Evolutionary conservation across 2,329 filamentous ascomycete genomes (phyloP).

Genomic region (Phialocephala sp.): DNA sequence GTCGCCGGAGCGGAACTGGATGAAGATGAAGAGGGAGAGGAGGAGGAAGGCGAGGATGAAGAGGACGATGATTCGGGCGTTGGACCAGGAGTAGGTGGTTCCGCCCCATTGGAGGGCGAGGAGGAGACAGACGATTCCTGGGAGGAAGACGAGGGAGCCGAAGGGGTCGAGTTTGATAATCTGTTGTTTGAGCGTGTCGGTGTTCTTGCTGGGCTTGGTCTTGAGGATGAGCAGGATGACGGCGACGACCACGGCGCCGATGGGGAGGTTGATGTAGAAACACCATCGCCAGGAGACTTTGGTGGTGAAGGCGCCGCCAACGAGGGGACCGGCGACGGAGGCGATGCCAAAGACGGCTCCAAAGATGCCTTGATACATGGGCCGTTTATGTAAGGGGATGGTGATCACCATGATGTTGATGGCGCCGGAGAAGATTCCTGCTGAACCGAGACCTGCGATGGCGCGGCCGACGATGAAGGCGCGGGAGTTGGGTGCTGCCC

Average conservation of each 20-base stretch:
- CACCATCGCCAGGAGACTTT: conserved; percentile 44
- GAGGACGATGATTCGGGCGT: conserved; percentile 44
- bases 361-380: conserved; percentile 40
- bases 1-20: conserved; percentile 47
- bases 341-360: conserved; percentile 42
- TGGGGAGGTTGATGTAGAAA: conserved; percentile 49
- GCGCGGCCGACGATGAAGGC: conserved; percentile 46
- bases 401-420: conserved; percentile 40
- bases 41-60: conserved; percentile 43
- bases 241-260: conserved; percentile 29
- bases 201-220: conserved; percentile 25
- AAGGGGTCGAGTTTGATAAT: conserved; percentile 45
- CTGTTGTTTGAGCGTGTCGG: conserved; percentile 46
- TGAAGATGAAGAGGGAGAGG: conserved; percentile 35
- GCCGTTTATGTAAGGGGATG: conserved; percentile 39
- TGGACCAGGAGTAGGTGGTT: conserved; percentile 41
- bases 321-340: conserved; percentile 29
- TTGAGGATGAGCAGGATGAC: conserved; percentile 32
- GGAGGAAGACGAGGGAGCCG: conserved; percentile 44
- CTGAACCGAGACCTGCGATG: conserved; percentile 36
- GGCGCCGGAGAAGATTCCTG: conserved; percentile 42
- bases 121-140: conserved; percentile 41
- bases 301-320: conserved; percentile 50
- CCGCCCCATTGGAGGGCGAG: conserved; percentile 46
- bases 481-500: conserved; percentile 42